These are phyloP conservation scores for Lentinus polychrous DNA, from an alignment of 1,284 basidiomycete species.

Conservation along the genomic window DNA sequence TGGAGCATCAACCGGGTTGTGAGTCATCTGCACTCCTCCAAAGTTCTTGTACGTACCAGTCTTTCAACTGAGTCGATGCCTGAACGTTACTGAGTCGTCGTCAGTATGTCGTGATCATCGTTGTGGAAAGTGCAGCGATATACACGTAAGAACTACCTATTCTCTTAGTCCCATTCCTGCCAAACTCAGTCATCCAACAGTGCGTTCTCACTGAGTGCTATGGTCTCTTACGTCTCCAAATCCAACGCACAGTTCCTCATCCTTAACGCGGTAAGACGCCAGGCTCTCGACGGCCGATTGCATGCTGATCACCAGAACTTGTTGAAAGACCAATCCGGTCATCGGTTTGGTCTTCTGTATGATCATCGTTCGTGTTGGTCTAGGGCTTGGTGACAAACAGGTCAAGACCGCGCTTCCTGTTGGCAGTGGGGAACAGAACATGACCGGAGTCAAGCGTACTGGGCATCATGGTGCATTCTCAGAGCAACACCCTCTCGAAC, in stretches of 20 bases:
- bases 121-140: conserved; percentile 1
- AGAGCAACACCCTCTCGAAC: neutral
- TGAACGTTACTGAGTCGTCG: neutral
- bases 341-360: neutral
- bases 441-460: neutral
- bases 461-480: neutral
- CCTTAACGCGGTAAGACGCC: neutral
- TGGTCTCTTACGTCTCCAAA: conserved; percentile 1
- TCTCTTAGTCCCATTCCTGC: neutral
- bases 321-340: neutral
- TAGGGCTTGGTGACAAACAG: neutral
- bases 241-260: conserved; percentile 2
- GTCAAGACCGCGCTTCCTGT: neutral
- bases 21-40: neutral
- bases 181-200: neutral
- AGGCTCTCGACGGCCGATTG: neutral
- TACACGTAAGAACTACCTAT: conserved; percentile 1
- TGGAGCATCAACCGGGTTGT: conserved; percentile 1
- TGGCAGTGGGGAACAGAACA: neutral
- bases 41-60: neutral
- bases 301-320: neutral
- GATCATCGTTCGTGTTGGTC: conserved; percentile 2
- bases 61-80: neutral
- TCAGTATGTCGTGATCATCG: conserved; percentile 1
- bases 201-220: neutral